phyloP scores from a whole-genome alignment of 1,139 yeast species.

The Diutina neorugosa region DNA sequence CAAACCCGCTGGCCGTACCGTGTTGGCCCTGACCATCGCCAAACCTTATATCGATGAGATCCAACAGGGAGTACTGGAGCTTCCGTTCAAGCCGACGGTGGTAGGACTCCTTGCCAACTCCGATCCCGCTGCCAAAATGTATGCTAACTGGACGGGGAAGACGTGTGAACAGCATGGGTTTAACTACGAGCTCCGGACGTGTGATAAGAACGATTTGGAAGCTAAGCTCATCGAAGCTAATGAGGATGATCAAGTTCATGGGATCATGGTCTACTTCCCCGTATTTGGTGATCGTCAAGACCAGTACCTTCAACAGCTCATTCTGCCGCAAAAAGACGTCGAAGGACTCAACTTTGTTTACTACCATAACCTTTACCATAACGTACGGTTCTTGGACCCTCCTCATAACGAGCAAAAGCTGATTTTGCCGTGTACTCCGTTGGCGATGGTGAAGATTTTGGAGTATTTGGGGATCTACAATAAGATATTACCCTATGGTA shows the following conservation, averaged over 20 bases:
- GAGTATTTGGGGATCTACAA: slow-evolving; percentile 88
- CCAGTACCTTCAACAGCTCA: slow-evolving; percentile 87
- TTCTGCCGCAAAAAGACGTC: slow-evolving; percentile 79
- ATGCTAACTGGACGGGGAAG: slow-evolving; percentile 92
- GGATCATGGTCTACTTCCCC: slow-evolving; percentile 97
- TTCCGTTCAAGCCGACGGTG: slow-evolving; percentile 52
- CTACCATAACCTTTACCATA: slow-evolving; percentile 90
- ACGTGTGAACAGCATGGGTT: slow-evolving; percentile 83
- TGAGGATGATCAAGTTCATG: slow-evolving; percentile 62
- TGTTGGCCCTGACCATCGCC: slow-evolving; percentile 80
- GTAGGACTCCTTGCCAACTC: slow-evolving; percentile 87
- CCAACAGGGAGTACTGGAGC: slow-evolving; percentile 37
- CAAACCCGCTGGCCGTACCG: slow-evolving; percentile 62
- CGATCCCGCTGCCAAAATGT: slow-evolving; percentile 92
- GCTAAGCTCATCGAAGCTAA: slow-evolving; percentile 76
- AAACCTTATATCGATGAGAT: slow-evolving; percentile 72
- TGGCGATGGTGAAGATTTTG: slow-evolving; percentile 85
- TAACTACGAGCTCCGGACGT: slow-evolving; percentile 61
- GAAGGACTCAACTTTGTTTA: slow-evolving; percentile 89
- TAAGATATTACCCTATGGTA: slow-evolving; percentile 70
- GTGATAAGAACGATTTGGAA: slow-evolving; percentile 75
- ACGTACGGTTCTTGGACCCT: slow-evolving; percentile 70
- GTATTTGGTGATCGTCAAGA: slow-evolving; percentile 94
- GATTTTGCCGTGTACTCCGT: slow-evolving; percentile 89
- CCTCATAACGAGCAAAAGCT: slow-evolving; percentile 60